Conservation (phyloP, 2,329 filamentous ascomycete genomes). For the Cladosporium colombiae region DNA sequence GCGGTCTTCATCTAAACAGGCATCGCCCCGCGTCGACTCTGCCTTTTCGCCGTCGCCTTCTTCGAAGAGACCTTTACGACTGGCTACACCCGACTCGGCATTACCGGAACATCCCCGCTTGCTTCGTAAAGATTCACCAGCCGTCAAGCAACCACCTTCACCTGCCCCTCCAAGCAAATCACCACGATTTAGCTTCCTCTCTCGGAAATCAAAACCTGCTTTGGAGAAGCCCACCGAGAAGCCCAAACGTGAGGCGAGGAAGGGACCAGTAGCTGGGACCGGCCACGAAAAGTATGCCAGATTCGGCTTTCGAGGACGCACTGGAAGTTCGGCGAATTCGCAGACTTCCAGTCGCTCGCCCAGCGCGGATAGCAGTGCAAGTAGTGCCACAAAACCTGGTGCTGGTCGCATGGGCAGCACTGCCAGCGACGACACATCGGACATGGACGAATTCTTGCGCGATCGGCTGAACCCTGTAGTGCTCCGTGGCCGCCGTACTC, state of each 20-base stretch:
- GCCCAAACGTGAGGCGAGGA: slow-evolving; percentile 61
- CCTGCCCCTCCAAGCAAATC: slow-evolving; percentile 59
- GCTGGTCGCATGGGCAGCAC: slow-evolving; percentile 47
- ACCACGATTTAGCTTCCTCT: slow-evolving; percentile 75
- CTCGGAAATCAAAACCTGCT: slow-evolving; percentile 68
- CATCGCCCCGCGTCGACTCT: slow-evolving; percentile 36
- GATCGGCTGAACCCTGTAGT: slow-evolving; percentile 47
- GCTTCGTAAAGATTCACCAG: slow-evolving; percentile 37
- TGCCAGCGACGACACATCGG: slow-evolving; percentile 43
- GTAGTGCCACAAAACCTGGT: slow-evolving; percentile 38
- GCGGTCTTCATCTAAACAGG: slow-evolving; percentile 35
- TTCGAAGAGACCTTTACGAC: slow-evolving; percentile 25
- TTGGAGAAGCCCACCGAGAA: slow-evolving; percentile 56
- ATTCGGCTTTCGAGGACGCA: slow-evolving; percentile 65
- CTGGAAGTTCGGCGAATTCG: slow-evolving; percentile 58
- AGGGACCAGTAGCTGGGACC: slow-evolving; percentile 87
- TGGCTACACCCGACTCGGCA: slow-evolving; percentile 24
- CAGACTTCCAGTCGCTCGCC: slow-evolving; percentile 48
- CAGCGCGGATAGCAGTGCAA: slow-evolving; percentile 44
- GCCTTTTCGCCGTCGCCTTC: slow-evolving; percentile 34
- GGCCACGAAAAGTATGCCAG: slow-evolving; percentile 85
- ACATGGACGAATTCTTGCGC: slow-evolving; percentile 50
- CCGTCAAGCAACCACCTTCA: slow-evolving; percentile 40
- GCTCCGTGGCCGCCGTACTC: slow-evolving; percentile 47
- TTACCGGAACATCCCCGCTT: slow-evolving; percentile 20